Evolutionary conservation across 805 yeast genomes (phyloP).

Genomic region (Candida piceae): DNA sequence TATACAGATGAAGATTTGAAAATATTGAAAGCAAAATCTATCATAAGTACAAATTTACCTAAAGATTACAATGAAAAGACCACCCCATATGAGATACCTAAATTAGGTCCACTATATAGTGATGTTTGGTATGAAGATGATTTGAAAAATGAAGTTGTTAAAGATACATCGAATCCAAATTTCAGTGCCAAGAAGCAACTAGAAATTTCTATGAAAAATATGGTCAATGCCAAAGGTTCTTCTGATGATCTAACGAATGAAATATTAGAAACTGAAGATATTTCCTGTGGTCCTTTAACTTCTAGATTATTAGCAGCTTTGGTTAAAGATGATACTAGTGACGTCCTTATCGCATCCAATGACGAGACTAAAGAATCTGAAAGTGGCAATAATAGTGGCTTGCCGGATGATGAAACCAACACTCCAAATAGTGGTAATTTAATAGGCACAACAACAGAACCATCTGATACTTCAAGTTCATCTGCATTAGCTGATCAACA

Average conservation of each 20-base stretch:
- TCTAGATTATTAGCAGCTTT: constrained; percentile 81
- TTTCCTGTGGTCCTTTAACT: constrained; percentile 89
- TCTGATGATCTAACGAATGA: constrained; percentile 56
- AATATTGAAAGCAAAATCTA: constrained; percentile 57
- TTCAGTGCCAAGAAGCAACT: constrained; percentile 17
- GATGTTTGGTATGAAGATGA: constrained; percentile 89
- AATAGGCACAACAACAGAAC: constrained; percentile 4
- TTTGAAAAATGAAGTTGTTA: constrained; percentile 28
- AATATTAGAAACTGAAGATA: constrained; percentile 60
- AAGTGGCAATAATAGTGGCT: constrained; percentile 10
- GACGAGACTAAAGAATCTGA: constrained; percentile 4
- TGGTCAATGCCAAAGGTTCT: constrained; percentile 50
- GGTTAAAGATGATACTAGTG: constrained; percentile 39
- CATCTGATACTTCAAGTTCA: constrained; percentile 12
- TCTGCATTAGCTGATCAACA: constrained; percentile 35
- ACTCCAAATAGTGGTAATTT: constrained; percentile 10
- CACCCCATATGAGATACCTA: constrained; percentile 76
- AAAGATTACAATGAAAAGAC: constrained; percentile 58
- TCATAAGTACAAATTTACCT: constrained; percentile 45
- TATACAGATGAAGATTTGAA: constrained; percentile 78
- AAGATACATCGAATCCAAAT: constrained; percentile 10
- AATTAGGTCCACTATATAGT: constrained; percentile 75
- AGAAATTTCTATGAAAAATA: constrained; percentile 18
- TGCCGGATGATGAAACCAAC: constrained; percentile 6
- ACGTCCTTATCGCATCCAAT: constrained; percentile 10